Evolutionary conservation across 495 filamentous ascomycete species (phyloP).

Genomic region (Talaromyces stipitatus): DNA sequence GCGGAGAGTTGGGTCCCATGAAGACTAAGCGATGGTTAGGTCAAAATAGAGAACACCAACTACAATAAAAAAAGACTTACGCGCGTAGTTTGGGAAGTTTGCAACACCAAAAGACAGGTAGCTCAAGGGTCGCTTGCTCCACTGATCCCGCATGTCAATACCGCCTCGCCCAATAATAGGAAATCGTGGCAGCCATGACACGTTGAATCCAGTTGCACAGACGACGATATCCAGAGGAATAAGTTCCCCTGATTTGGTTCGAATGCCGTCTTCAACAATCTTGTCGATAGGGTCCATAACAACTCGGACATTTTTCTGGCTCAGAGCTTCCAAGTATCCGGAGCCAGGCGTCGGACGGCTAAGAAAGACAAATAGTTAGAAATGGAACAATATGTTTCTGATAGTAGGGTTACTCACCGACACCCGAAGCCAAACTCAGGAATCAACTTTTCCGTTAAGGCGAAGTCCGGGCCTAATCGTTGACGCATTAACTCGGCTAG

Average conservation of each 20-base stretch:
- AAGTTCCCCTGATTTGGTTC: constrained; percentile 39
- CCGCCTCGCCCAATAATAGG: constrained; percentile 39
- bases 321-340: constrained; percentile 41
- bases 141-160: constrained; percentile 37
- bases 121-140: constrained; percentile 41
- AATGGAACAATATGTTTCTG: not conserved
- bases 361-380: not conserved
- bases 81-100: constrained; percentile 60
- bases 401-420: constrained; percentile 13
- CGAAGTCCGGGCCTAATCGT: constrained; percentile 18
- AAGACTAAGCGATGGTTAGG: constrained; percentile 19
- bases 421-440: constrained; percentile 41
- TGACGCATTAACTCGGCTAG: too few relatives aligned
- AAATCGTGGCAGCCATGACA: constrained; percentile 40
- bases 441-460: too few relatives aligned
- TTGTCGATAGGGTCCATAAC: constrained; percentile 32
- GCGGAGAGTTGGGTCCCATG: constrained; percentile 36
- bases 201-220: constrained; percentile 52
- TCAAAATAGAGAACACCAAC: not conserved
- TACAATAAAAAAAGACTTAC: not conserved
- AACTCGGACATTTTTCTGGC: constrained; percentile 35
- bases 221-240: constrained; percentile 32
- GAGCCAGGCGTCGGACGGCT: constrained; percentile 24
- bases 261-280: constrained; percentile 37
- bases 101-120: constrained; percentile 54